Evolutionary conservation across 768 basidiomycete genomes (phyloP), one percentile per base, ranked within the genome.

Genomic region (Mycena metata): DNA sequence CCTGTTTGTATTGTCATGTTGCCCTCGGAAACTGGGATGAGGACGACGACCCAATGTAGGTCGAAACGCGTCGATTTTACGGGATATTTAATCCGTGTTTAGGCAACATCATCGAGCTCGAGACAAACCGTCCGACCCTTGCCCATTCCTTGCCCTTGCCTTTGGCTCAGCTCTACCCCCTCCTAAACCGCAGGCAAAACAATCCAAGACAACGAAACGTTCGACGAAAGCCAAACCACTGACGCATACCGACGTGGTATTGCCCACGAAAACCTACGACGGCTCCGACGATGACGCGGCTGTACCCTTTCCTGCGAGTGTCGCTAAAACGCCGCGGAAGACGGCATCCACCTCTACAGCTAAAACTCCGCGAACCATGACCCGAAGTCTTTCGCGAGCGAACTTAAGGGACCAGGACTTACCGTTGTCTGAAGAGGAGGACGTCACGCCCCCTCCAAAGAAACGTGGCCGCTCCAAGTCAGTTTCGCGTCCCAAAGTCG

Each of bases 31-130:
- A 93, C 1, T 99, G 96, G 96, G 94, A 96, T 47, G 81, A 85
- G 33, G 88, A 88, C 16, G 96, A 99, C 76, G 90, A 96, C 78
- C 96, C 96, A 16, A 76, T 90, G 96, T 98, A 79, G 65, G 93
- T 81, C 64, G 13, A 36, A 43, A 21, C 39, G 30, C n/a, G 60
- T 17, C n/a, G 36, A 69, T 55, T 42, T 47, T 21, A 56, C 23
- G 23, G 49, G 41, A 60, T n/a, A n/a, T 36, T 60, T 62, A 46
- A 58, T 50, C 70, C 61, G 41, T 47, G 49, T 63, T 67, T 73
- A 94, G 93, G 69, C 85, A 91, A 74, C 91, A 95, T 73, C 95
- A 96, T 73, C 84, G 84, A n/a, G 86, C 85, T 66, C 91, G 94
- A 55, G 84, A 83, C 56, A 89, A 89, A 77, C 81, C 83, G 0